Percentiles rank a stretch among this genome's conserved stretches.
Conservation (phyloP, 169 alveolate species). For the Cryptosporidium muris region DNA sequence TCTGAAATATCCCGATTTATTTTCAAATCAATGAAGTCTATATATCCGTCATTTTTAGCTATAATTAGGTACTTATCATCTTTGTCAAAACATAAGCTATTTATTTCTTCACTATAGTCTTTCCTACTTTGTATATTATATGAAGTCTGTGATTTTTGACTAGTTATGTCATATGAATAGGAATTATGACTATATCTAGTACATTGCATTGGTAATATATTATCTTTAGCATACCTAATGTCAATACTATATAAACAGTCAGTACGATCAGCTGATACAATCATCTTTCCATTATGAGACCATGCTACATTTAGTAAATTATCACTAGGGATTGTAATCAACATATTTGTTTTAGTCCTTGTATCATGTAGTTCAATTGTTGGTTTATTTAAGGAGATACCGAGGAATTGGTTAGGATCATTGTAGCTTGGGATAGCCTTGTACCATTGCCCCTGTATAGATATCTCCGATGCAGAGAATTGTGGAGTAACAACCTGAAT, state of each 20-base stretch:
- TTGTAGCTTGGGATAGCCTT: constrained; percentile 34
- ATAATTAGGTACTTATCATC: constrained; percentile 32
- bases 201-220: constrained; percentile 22
- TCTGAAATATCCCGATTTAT: neutral
- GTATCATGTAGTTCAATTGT: constrained; percentile 38
- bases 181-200: neutral
- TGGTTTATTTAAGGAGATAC: constrained; percentile 44
- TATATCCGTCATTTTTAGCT: constrained; percentile 65
- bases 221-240: constrained; percentile 16
- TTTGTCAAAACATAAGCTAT: constrained; percentile 12
- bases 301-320: constrained; percentile 59
- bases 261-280: constrained; percentile 55
- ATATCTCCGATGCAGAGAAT: neutral
- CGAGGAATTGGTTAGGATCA: constrained; percentile 15
- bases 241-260: constrained; percentile 44
- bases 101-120: constrained; percentile 41
- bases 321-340: constrained; percentile 28
- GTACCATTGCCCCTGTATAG: constrained; percentile 44
- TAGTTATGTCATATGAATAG: neutral
- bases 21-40: constrained; percentile 26
- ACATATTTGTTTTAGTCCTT: constrained; percentile 29
- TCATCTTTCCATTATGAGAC: constrained; percentile 24
- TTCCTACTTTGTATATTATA: constrained; percentile 19
- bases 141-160: neutral
- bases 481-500: constrained; percentile 43